A percentile compares a stretch with the other conserved stretches of the same genome.
Conservation (phyloP, 345 rosid species). For the Euphorbia lathyris region DNA sequence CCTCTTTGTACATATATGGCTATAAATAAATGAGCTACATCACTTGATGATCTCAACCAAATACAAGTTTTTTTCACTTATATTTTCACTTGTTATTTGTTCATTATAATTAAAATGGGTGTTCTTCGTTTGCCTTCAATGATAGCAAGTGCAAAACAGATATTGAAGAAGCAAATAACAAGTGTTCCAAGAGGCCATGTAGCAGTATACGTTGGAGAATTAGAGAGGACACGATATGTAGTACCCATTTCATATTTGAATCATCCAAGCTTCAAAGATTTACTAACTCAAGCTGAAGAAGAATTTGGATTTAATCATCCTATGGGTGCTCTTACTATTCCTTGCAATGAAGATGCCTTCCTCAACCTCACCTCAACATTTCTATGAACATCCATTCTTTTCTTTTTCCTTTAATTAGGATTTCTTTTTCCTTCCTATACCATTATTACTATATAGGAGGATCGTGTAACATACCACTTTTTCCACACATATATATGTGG, state of each 20-base stretch:
- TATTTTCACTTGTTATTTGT: no score
- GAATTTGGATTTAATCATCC: conserved; percentile 46
- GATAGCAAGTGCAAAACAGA: background rate
- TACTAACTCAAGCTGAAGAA: conserved; percentile 36
- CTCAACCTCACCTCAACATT: conserved; percentile 31
- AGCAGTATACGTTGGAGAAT: conserved; percentile 16
- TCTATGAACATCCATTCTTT: no score
- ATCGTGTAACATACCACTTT: no score
- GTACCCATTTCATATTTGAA: conserved; percentile 41
- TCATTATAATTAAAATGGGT: no score
- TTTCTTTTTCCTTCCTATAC: no score
- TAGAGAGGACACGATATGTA: conserved; percentile 31
- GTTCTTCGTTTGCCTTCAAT: conserved; percentile 1
- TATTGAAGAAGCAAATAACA: conserved; percentile 3
- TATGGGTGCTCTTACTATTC: conserved; percentile 50
- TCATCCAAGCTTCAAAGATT: conserved; percentile 36
- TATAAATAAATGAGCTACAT: background rate
- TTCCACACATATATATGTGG: no score
- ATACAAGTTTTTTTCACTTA: no score
- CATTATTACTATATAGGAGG: no score
- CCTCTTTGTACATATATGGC: background rate
- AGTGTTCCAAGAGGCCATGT: conserved; percentile 17
- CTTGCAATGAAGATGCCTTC: conserved; percentile 42
- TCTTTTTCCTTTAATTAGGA: no score
- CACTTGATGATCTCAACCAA: no score